Base-by-base conservation (phyloP, 2,329 filamentous ascomycete genomes). In the Trichoderma atrobrunneum region DNA sequence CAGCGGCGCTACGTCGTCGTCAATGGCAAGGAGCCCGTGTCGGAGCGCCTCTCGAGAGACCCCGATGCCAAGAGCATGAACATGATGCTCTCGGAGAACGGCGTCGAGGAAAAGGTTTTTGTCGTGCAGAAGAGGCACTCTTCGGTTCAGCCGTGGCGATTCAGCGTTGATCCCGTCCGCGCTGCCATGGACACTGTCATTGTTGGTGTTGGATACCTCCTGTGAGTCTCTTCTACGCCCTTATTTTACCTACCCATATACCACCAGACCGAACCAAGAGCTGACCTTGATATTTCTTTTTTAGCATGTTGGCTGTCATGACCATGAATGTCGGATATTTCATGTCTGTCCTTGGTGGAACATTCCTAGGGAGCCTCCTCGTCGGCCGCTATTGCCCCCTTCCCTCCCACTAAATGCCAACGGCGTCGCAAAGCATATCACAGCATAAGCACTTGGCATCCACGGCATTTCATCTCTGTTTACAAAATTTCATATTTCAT, bases 251-350 rank as follows among this genome's bases (percentile, higher is more conserved):
- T 59, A 18, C 12, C 7, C 18, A 51, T 21, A 51, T 10, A 51
- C n/a, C 1, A 11, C 7, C 14, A 3, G 1, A 21, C 61, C 28
- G 26, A 7, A 21, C 11, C 7, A 14, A 32, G 5, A 12, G 4
- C 39, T 63, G 6, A 62, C 36, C 11, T 5, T 36, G 43, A 48
- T 28, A 7, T 16, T 43, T 12, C 16, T 18, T n/a, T 11, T n/a
- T 7, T 67, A 97, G 94, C 73, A 97, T 97, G 94, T 84, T 97
- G 83, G 93, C 92, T 16, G 92, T 97, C 79, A 97, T 96, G 93
- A 95, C 93, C 1, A 89, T 93, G 84, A 96, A 96, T 77, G 88
- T 95, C 18, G 93, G 93, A 14, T 96, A 96, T 80, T 95, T 95
- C 80, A 82, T 94, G 70, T 94, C 92, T 0, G 87, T 95, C n/a